These are phyloP conservation scores for Backusella tarrabulga DNA, from an alignment of 192 early-diverging fungal species.

Conservation along the genomic window DNA sequence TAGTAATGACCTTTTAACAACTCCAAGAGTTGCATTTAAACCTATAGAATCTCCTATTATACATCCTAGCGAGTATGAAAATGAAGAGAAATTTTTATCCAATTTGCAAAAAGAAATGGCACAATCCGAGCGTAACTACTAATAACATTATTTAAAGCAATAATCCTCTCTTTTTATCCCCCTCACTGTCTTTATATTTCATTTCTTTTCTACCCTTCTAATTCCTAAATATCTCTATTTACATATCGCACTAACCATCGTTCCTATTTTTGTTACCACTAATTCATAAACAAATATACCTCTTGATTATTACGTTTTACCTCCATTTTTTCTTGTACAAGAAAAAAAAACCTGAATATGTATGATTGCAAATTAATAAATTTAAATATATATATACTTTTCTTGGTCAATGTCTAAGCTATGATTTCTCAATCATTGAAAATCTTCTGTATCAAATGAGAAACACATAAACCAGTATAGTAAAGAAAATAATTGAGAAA, in stretches of 20 bases:
- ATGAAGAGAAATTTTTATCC: constrained; percentile 12
- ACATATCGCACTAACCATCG: neutral
- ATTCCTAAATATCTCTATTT: neutral
- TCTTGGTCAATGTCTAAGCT: neutral
- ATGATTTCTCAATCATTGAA: neutral
- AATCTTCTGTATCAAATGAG: too few species aligned
- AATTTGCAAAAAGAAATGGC: constrained; percentile 9
- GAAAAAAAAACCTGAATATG: neutral
- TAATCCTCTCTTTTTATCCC: neutral
- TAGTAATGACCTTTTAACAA: neutral
- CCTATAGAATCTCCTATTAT: constrained; percentile 14
- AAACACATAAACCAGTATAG: too few species aligned
- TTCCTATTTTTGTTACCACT: neutral
- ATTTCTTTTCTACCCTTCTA: neutral
- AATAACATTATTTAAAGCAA: neutral
- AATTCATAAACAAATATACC: neutral
- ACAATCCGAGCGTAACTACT: neutral
- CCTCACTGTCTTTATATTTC: neutral
- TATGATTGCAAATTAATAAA: neutral
- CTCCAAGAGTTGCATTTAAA: neutral
- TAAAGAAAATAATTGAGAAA: too few species aligned
- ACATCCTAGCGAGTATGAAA: constrained; percentile 28
- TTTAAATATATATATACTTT: neutral
- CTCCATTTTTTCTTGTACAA: neutral
- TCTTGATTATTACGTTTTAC: neutral